Conservation (phyloP, 164 flowering plant genomes). For the Cinnamomum micranthum region DNA sequence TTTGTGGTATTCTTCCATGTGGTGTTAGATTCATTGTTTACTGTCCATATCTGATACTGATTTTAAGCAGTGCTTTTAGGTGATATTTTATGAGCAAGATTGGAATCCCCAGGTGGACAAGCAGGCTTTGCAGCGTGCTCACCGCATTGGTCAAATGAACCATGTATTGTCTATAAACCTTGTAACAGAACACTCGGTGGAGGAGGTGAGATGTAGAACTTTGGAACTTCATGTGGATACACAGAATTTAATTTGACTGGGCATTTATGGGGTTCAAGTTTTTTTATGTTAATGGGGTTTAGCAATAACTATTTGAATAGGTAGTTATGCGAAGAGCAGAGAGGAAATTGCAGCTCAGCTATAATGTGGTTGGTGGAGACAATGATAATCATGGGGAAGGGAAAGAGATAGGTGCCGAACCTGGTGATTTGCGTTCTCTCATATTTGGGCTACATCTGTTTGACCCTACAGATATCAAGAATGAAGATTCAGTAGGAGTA, state of each 20-base stretch:
- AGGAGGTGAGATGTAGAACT: slow-evolving; percentile 54
- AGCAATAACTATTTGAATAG: slow-evolving; percentile 24
- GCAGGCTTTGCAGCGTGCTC: slow-evolving; percentile 94
- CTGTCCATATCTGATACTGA: slow-evolving; percentile 1
- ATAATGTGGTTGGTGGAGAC: slow-evolving; percentile 50
- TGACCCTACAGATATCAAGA: slow-evolving; percentile 45
- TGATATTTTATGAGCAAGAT: slow-evolving; percentile 97
- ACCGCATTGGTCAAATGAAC: slow-evolving; percentile 85
- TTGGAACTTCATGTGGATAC: not conserved
- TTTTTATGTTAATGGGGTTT: no score
- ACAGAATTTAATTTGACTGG: no score
- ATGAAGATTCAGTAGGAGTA: slow-evolving; percentile 34
- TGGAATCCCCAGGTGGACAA: slow-evolving; percentile 99
- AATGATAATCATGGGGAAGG: slow-evolving; percentile 33
- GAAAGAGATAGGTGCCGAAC: slow-evolving; percentile 42
- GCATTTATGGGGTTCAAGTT: no score
- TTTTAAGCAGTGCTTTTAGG: slow-evolving; percentile 36
- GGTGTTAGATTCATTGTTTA: not conserved
- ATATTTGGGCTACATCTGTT: slow-evolving; percentile 73
- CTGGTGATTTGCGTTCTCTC: slow-evolving; percentile 64
- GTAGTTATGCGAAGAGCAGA: slow-evolving; percentile 82
- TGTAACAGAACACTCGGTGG: slow-evolving; percentile 58
- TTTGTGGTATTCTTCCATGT: no score
- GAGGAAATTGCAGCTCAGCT: slow-evolving; percentile 77
- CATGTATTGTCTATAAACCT: slow-evolving; percentile 78